These are phyloP conservation scores for Puccinellia tenuiflora DNA, from an alignment of 176 grass and related monocot genomes.

Conservation along the genomic window DNA sequence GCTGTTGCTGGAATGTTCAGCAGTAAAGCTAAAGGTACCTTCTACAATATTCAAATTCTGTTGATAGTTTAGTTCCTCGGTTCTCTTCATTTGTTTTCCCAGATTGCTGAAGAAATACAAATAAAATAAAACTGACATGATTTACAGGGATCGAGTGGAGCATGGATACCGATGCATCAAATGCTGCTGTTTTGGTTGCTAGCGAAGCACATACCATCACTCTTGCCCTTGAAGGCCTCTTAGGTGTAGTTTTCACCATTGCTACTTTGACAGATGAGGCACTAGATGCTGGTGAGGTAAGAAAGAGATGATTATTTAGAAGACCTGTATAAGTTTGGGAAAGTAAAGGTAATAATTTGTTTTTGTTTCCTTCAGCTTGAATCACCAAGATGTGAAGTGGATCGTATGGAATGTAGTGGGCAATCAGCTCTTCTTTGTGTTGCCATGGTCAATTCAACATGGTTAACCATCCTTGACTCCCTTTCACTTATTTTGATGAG, in stretches of 20 bases:
- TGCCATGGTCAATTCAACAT: conserved; percentile 90
- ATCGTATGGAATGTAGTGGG: conserved; percentile 54
- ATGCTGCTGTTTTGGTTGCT: conserved; percentile 95
- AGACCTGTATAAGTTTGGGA: neutral
- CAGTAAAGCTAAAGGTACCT: conserved; percentile 99
- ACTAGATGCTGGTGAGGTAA: conserved; percentile 88
- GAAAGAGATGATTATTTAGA: conserved; percentile 22
- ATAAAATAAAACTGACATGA: neutral
- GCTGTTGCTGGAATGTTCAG: conserved; percentile 99
- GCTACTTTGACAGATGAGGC: conserved; percentile 97
- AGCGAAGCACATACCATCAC: conserved; percentile 98
- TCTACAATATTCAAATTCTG: conserved; percentile 8
- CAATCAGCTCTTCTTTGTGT: conserved; percentile 67
- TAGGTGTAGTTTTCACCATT: conserved; percentile 97
- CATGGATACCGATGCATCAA: conserved; percentile 96
- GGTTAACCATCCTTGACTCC: conserved; percentile 97
- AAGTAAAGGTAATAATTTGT: conserved; percentile 10
- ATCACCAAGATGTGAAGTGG: conserved; percentile 81
- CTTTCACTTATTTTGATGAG: conserved; percentile 90
- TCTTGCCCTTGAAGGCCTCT: conserved; percentile 87
- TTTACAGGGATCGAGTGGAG: conserved; percentile 92
- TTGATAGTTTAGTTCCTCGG: conserved; percentile 1
- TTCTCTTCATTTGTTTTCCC: conserved; percentile 4
- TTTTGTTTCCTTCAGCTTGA: conserved; percentile 64
- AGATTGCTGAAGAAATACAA: neutral